phyloP scores from a whole-genome alignment of 495 filamentous ascomycete genomes.

The Hyaloscypha hepaticicola region DNA sequence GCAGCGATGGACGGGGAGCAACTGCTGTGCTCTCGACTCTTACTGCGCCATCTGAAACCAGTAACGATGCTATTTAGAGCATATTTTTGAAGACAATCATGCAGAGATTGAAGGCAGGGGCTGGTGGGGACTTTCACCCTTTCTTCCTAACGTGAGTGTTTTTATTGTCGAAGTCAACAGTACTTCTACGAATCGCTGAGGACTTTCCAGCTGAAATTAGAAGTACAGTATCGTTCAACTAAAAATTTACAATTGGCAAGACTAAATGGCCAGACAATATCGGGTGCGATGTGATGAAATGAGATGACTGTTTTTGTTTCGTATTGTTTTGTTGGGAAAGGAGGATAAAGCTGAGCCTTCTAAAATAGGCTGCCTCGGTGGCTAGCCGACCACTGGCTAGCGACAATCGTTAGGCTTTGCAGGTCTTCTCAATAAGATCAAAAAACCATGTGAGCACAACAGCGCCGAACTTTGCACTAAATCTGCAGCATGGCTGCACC shows the following conservation, averaged over 20 bases:
- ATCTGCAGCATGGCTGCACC: constrained; percentile 8
- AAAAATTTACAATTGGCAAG: neutral
- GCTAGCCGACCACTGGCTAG: constrained; percentile 45
- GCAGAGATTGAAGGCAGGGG: neutral
- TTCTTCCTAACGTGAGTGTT: neutral
- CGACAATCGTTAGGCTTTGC: constrained; percentile 42
- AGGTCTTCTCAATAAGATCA: neutral
- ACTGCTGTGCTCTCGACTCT: neutral
- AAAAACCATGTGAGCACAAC: neutral
- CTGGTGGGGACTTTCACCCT: neutral
- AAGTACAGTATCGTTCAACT: neutral
- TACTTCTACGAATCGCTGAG: neutral
- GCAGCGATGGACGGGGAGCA: neutral
- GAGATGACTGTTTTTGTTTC: too few relatives aligned
- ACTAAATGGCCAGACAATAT: too few relatives aligned
- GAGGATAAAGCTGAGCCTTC: too few relatives aligned
- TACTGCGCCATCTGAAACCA: neutral
- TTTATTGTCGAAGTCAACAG: neutral
- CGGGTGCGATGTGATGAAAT: too few relatives aligned
- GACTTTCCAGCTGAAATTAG: neutral
- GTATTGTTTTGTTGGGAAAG: too few relatives aligned
- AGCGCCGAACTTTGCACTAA: neutral
- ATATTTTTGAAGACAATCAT: neutral
- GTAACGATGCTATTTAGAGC: neutral
- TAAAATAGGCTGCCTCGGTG: neutral